Conservation (phyloP, 2,329 filamentous ascomycete species). For the Fusarium sp. region DNA sequence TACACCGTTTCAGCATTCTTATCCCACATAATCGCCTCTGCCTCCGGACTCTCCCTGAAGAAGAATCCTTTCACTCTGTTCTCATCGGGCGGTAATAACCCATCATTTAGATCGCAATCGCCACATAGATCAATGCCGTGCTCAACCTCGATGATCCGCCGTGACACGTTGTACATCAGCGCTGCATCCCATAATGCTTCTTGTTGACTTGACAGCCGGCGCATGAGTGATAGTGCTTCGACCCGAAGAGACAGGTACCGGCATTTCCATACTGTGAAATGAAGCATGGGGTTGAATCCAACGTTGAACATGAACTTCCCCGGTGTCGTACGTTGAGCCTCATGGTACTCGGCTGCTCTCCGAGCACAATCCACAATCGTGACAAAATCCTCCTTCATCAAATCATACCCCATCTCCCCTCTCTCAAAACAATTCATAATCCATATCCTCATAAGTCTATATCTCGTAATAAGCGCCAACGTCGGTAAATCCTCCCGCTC, state of each 20-base stretch:
- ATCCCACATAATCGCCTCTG: not conserved
- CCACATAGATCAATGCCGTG: conserved; percentile 45
- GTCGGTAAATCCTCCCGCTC: conserved; percentile 6
- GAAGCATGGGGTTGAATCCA: conserved; percentile 51
- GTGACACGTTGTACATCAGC: conserved; percentile 45
- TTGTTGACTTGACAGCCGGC: conserved; percentile 40
- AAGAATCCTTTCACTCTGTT: conserved; percentile 32
- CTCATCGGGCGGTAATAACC: conserved; percentile 20
- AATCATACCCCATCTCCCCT: conserved; percentile 49
- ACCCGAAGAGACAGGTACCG: conserved; percentile 49
- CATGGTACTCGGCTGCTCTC: conserved; percentile 8
- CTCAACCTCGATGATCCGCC: conserved; percentile 51
- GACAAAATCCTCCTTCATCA: conserved; percentile 42
- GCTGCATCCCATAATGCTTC: conserved; percentile 52
- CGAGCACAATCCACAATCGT: conserved; percentile 43
- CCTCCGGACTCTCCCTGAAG: not conserved
- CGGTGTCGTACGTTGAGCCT: not conserved
- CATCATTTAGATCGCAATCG: not conserved
- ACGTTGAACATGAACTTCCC: conserved; percentile 53
- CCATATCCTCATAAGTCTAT: conserved; percentile 48
- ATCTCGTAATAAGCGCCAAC: conserved; percentile 45
- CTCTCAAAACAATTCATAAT: conserved; percentile 40
- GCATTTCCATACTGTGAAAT: conserved; percentile 51
- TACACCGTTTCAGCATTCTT: not conserved
- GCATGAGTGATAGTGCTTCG: conserved; percentile 46